Evolutionary conservation across 2,329 filamentous ascomycete species (phyloP).

Genomic region (Seiridium unicorne): DNA sequence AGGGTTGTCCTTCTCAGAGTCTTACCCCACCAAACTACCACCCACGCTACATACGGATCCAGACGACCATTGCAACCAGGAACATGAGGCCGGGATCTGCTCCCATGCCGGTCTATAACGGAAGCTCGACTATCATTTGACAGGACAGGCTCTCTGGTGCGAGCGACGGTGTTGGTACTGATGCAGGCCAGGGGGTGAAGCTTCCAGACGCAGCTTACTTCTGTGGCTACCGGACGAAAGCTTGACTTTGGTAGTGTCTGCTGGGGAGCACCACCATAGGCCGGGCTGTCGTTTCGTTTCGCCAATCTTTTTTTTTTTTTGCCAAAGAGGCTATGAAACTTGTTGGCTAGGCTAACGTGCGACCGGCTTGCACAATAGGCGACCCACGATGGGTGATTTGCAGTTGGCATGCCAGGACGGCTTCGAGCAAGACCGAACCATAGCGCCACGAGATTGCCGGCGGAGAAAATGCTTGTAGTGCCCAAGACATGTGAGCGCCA

Average conservation of each 20-base stretch:
- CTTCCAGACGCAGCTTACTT: background rate
- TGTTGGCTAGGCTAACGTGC: background rate
- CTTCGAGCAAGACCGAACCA: background rate
- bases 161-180: background rate
- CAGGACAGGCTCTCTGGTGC: background rate
- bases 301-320: background rate
- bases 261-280: no score
- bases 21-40: background rate
- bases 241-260: background rate
- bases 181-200: background rate
- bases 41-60: background rate
- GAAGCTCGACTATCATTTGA: background rate
- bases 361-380: background rate
- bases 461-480: background rate
- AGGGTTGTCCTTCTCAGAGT: constrained; percentile 15
- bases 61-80: background rate
- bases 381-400: background rate
- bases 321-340: background rate
- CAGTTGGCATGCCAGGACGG: no score
- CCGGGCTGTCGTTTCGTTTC: background rate
- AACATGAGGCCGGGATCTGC: background rate
- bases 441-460: no score
- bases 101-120: background rate
- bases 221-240: background rate
- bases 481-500: background rate